Percentiles rank a stretch among this genome's conserved stretches.
Conservation (phyloP, 129 eudicot genomes). For the Escallonia herrerae region DNA sequence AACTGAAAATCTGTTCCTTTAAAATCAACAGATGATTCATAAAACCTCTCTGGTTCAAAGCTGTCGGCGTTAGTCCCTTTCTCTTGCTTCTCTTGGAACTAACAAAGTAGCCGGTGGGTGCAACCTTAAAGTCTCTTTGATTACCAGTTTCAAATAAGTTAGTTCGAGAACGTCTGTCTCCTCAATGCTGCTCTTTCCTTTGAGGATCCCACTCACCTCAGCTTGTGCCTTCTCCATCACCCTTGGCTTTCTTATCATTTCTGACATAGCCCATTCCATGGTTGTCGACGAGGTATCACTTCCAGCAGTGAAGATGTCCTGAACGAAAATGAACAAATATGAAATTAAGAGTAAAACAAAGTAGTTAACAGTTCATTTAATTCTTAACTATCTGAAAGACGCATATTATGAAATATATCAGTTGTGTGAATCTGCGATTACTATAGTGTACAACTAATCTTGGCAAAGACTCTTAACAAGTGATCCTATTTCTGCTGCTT, state of each 20-base stretch:
- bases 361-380: not conserved
- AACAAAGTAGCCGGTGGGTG: constrained; percentile 29
- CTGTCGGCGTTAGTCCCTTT: constrained; percentile 1
- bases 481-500: no score
- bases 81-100: constrained; percentile 18
- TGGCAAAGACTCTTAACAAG: no score
- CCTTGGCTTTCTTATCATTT: constrained; percentile 10
- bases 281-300: constrained; percentile 18
- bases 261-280: constrained; percentile 8
- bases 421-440: no score
- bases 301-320: constrained; percentile 20
- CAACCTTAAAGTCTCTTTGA: constrained; percentile 27
- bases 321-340: not conserved
- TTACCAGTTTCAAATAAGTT: constrained; percentile 18
- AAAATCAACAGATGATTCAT: not conserved
- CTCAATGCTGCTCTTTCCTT: not conserved
- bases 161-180: constrained; percentile 17
- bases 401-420: not conserved
- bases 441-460: no score
- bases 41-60: constrained; percentile 19
- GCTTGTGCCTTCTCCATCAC: constrained; percentile 19
- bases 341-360: not conserved
- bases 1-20: constrained; percentile 12
- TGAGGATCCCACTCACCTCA: constrained; percentile 12
- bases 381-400: not conserved